Evolutionary conservation across 495 filamentous ascomycete genomes (phyloP).

Genomic region (Penicillium nucicola): DNA sequence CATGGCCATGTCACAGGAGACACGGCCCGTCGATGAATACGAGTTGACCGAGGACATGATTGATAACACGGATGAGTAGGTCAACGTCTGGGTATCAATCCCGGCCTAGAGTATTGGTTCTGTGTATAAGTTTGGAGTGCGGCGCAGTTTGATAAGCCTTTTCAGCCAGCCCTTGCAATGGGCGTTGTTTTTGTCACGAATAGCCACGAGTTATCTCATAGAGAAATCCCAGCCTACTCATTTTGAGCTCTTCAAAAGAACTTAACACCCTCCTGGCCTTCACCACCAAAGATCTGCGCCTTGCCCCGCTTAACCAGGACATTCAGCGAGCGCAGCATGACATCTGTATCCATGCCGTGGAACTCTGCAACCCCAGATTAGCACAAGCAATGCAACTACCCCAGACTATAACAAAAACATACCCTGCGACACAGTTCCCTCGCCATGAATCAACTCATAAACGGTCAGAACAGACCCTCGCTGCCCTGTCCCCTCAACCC

Average conservation of each 20-base stretch:
- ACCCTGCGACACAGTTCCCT: slow-evolving; percentile 59
- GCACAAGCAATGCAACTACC: not conserved
- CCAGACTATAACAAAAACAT: slow-evolving; percentile 8
- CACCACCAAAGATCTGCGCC: slow-evolving; percentile 86
- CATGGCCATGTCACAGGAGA: slow-evolving; percentile 79
- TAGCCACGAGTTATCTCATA: slow-evolving; percentile 22
- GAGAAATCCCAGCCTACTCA: slow-evolving; percentile 3
- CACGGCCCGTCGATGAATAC: slow-evolving; percentile 63
- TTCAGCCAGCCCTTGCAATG: not conserved
- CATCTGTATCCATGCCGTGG: slow-evolving; percentile 78
- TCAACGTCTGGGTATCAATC: not conserved
- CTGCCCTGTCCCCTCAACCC: slow-evolving; percentile 73
- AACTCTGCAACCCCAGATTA: slow-evolving; percentile 57
- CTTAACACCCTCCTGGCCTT: slow-evolving; percentile 87
- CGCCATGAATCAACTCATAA: slow-evolving; percentile 71
- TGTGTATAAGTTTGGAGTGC: slow-evolving; percentile 17
- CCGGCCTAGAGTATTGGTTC: not conserved
- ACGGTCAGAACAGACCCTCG: slow-evolving; percentile 70
- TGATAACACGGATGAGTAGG: slow-evolving; percentile 24
- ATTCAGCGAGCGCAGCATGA: slow-evolving; percentile 73
- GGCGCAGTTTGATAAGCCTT: slow-evolving; percentile 4
- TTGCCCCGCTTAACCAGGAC: slow-evolving; percentile 83
- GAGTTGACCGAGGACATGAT: slow-evolving; percentile 39
- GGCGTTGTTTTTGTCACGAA: slow-evolving; percentile 25
- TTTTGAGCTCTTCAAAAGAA: slow-evolving; percentile 65